Evolutionary conservation across 106 monocot species (phyloP).

Genomic region (Vanilla planifolia): DNA sequence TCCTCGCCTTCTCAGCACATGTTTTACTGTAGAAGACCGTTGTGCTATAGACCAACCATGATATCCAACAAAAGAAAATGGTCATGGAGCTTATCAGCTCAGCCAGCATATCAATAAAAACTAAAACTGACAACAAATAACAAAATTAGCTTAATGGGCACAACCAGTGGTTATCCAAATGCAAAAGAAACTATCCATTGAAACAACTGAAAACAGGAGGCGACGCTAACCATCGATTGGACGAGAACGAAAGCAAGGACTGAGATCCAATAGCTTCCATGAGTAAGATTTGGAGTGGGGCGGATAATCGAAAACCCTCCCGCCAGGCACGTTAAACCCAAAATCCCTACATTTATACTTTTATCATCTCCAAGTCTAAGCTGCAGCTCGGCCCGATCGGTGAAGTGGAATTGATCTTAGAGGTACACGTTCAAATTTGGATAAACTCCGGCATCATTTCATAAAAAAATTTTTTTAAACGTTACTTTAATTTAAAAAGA

Average conservation of each 20-base stretch:
- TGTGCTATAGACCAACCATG: slow-evolving; percentile 31
- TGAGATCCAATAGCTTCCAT: slow-evolving; percentile 35
- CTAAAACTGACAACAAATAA: background rate
- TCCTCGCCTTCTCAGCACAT: slow-evolving; percentile 17
- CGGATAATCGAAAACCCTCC: slow-evolving; percentile 4
- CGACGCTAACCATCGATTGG: slow-evolving; percentile 38
- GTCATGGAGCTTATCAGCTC: background rate
- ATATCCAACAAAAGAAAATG: background rate
- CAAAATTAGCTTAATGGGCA: background rate
- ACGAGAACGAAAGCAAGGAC: slow-evolving; percentile 50
- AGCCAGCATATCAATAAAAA: background rate
- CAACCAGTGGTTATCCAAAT: background rate
- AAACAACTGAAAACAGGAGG: background rate
- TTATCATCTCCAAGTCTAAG: too few species aligned
- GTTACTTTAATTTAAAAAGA: too few species aligned
- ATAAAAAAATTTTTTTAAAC: too few species aligned
- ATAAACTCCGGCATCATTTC: too few species aligned
- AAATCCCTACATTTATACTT: too few species aligned
- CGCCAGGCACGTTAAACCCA: slow-evolving; percentile 9
- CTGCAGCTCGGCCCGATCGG: too few species aligned
- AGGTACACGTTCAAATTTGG: too few species aligned
- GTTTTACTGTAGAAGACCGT: slow-evolving; percentile 14
- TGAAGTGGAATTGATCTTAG: too few species aligned
- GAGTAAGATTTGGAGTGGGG: slow-evolving; percentile 1
- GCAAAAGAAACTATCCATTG: background rate